Percentiles rank a stretch among this genome's conserved stretches.
Conservation (phyloP, 768 basidiomycete species). For the Lactarius vividus region DNA sequence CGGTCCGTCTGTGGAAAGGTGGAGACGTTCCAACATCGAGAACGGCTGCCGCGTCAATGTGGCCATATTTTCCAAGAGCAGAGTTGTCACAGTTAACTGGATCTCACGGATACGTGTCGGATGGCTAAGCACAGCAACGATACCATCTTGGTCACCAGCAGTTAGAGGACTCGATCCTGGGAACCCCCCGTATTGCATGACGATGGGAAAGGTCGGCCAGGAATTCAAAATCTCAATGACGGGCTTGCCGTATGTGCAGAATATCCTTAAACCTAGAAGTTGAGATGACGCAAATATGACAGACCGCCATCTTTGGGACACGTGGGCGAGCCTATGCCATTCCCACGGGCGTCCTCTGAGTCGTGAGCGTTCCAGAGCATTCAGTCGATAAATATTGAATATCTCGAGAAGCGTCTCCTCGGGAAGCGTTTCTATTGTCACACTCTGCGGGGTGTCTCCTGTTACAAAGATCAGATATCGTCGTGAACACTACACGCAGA, state of each 20-base stretch:
- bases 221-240: not conserved
- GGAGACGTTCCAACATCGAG: not conserved
- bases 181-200: not conserved
- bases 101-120: not conserved
- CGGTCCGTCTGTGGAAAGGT: not conserved
- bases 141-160: not conserved
- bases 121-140: not conserved
- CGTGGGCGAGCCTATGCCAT: slow-evolving; percentile 9
- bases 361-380: not conserved
- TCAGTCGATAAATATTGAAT: not conserved
- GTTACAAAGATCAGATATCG: too few species aligned
- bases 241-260: slow-evolving; percentile 7
- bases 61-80: not conserved
- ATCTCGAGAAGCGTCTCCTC: too few species aligned
- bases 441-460: too few species aligned
- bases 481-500: too few species aligned
- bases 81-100: not conserved
- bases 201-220: slow-evolving; percentile 3
- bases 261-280: not conserved
- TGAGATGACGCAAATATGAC: not conserved
- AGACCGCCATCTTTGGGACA: slow-evolving; percentile 2
- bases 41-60: not conserved
- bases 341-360: slow-evolving; percentile 8
- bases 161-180: not conserved
- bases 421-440: too few species aligned